A percentile compares a stretch with the other conserved stretches of the same genome.
Conservation (phyloP, 2,329 filamentous ascomycete species). For the Myriosclerotinia curreyana region DNA sequence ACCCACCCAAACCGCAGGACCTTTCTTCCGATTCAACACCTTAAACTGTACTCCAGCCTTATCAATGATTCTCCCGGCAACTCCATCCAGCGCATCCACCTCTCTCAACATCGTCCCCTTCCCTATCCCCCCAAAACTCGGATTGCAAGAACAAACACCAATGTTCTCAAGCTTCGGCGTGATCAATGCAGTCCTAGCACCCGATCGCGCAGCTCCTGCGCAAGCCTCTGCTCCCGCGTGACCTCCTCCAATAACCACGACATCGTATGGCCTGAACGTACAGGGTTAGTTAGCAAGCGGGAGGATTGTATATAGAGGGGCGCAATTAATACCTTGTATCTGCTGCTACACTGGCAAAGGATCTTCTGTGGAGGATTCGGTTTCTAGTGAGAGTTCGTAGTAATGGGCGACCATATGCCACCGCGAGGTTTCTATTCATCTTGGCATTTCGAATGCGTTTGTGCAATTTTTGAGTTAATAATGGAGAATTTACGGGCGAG, state of each 20-base stretch:
- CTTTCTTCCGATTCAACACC: constrained; percentile 82
- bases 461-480: background rate
- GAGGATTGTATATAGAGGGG: constrained; percentile 1
- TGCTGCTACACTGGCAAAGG: constrained; percentile 19
- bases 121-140: constrained; percentile 96
- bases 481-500: background rate
- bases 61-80: constrained; percentile 85
- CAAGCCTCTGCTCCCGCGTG: constrained; percentile 95
- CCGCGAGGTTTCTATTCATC: constrained; percentile 30
- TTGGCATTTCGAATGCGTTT: constrained; percentile 29
- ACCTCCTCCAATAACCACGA: constrained; percentile 91
- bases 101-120: constrained; percentile 96
- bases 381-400: background rate
- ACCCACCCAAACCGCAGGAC: constrained; percentile 80
- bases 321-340: constrained; percentile 18
- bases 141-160: constrained; percentile 94
- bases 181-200: constrained; percentile 83
- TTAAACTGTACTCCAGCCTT: constrained; percentile 94
- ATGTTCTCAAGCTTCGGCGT: constrained; percentile 87
- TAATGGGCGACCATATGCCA: constrained; percentile 22
- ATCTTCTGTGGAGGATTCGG: constrained; percentile 18
- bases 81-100: constrained; percentile 88
- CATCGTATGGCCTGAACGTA: constrained; percentile 61
- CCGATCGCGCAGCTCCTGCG: constrained; percentile 82
- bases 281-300: background rate